phyloP scores from a whole-genome alignment of 2,329 filamentous ascomycete genomes.

The Sarocladium oryzae region DNA sequence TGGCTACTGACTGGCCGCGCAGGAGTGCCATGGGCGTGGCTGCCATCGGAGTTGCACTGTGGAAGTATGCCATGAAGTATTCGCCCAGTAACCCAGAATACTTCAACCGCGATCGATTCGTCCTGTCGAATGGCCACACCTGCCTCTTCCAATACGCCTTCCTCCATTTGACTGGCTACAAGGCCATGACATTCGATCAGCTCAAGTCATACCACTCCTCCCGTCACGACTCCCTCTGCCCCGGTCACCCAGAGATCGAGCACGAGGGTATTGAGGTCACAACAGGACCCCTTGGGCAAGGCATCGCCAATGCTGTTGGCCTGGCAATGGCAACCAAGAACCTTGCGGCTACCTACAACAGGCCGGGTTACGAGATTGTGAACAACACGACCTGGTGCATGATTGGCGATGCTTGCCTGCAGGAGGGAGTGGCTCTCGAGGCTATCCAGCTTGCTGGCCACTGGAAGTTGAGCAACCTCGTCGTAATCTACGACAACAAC shows the following conservation, averaged over 20 bases:
- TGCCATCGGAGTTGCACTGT: slow-evolving; percentile 52
- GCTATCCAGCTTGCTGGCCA: slow-evolving; percentile 51
- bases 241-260: slow-evolving; percentile 52
- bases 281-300: slow-evolving; percentile 53
- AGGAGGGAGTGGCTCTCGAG: slow-evolving; percentile 52
- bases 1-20: neutral
- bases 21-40: slow-evolving; percentile 52
- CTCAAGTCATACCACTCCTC: slow-evolving; percentile 45
- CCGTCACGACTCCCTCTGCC: slow-evolving; percentile 42
- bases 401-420: slow-evolving; percentile 51
- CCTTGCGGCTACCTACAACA: slow-evolving; percentile 47
- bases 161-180: slow-evolving; percentile 46
- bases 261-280: slow-evolving; percentile 52
- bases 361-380: slow-evolving; percentile 39
- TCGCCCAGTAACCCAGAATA: slow-evolving; percentile 46
- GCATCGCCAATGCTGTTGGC: slow-evolving; percentile 54
- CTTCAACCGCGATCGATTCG: slow-evolving; percentile 58
- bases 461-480: slow-evolving; percentile 48
- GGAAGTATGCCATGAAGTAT: slow-evolving; percentile 58
- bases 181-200: slow-evolving; percentile 48
- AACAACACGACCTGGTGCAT: slow-evolving; percentile 50
- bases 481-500: slow-evolving; percentile 55
- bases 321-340: slow-evolving; percentile 52
- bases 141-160: slow-evolving; percentile 50
- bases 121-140: slow-evolving; percentile 54